Base-by-base conservation (phyloP, 768 basidiomycete species). In the Naganishia vishniacii region DNA sequence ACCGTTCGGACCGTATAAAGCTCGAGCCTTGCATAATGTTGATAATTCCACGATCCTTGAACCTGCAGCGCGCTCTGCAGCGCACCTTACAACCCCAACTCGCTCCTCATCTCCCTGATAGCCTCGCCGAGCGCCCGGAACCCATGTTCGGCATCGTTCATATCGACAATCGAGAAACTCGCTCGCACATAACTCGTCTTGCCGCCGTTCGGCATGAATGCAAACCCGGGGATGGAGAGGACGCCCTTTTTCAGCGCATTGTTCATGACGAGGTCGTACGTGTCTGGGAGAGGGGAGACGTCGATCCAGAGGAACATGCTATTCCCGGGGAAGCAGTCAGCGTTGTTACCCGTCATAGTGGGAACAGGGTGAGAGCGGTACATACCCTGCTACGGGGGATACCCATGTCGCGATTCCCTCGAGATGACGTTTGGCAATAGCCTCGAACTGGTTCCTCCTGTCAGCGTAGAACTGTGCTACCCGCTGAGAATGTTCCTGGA, bases 251-350 rank as follows among this genome's bases (percentile, higher is more conserved):
- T 84, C 61, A 88, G 82, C 11, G 91, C 91, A 60, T 84, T 85
- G 7, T 83, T 86, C 61, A 82, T 81, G 70, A 94, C 89, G 53
- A 93, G 69, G 15, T 80, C 79, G 70, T 83, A 84, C 4, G 89
- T 89, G 74, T 95, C 89, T 26, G 81, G 84, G 66, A 82, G 72
- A 81, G 63, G 70, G 71, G 47, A 67, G 23, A 70, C 61, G 61
- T 71, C 74, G 47, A 72, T 80, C 84, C 89, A 93, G 75, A 90
- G 85, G 81, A 94, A 93, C 88, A 93, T 88, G 67, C 89, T 66
- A 32, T 5, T 18, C 13, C 26, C 29, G 28, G 62, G n/a, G n/a
- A n/a, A n/a, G 53, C 2, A 40, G 49, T 42, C n/a, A 62, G 37
- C 34, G n/a, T 32, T n/a, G n/a, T n/a, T 15, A 42, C 12, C 25